Conservation (phyloP, 2,329 filamentous ascomycete species). For the Cladophialophora psammophila region DNA sequence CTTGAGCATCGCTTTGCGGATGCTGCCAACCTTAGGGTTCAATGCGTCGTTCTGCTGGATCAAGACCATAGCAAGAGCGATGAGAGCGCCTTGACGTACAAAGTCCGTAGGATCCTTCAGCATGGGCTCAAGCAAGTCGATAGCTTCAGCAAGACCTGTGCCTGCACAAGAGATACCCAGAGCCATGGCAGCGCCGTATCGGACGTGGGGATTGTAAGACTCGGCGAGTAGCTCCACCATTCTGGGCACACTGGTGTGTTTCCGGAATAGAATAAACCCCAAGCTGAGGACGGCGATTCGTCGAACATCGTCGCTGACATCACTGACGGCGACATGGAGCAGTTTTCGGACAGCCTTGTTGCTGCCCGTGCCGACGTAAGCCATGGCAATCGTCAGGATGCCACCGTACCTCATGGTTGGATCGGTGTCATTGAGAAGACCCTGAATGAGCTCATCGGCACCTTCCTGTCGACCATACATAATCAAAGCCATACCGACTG, state of each 20-base stretch:
- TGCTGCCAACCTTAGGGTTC: conserved; percentile 92
- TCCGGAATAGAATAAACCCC: conserved; percentile 97
- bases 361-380: conserved; percentile 95
- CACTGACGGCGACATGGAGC: conserved; percentile 93
- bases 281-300: conserved; percentile 96
- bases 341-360: conserved; percentile 98
- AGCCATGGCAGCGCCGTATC: conserved; percentile 97
- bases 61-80: conserved; percentile 95
- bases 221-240: conserved; percentile 99
- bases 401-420: conserved; percentile 93
- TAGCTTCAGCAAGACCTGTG: conserved; percentile 93
- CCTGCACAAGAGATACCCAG: conserved; percentile 97
- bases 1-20: conserved; percentile 93
- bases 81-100: conserved; percentile 93
- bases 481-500: conserved; percentile 95
- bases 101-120: conserved; percentile 99
- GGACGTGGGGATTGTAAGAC: conserved; percentile 98
- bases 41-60: conserved; percentile 99
- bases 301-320: conserved; percentile 97
- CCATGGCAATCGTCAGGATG: conserved; percentile 97
- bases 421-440: conserved; percentile 89
- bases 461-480: conserved; percentile 97
- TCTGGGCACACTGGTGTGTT: conserved; percentile 93
- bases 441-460: conserved; percentile 92
- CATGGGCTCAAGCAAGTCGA: conserved; percentile 97